Base-by-base conservation (phyloP, 78 protist species). In the Dictyostelium citrinum region DNA sequence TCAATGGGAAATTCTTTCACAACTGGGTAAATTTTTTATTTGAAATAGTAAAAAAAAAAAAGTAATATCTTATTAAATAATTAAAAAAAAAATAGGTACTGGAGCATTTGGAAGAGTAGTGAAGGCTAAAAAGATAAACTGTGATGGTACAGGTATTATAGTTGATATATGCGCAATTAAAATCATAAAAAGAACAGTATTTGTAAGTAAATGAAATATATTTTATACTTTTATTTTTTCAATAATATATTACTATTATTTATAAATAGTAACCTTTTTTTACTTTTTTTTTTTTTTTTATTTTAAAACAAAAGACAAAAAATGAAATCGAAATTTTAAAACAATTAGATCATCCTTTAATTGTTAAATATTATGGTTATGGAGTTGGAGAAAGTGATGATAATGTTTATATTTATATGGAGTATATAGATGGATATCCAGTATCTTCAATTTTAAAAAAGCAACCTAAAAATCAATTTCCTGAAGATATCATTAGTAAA, bases 351-450 rank as follows among this genome's bases (percentile, higher is more conserved):
- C 37, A 70, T 17, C 37, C 33, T 12, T 33, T 27, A 31, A 70
- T 70, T 16, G 43, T 70, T 70, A 70, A 70, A 70, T 33, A 33
- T 33, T 70, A 70, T 33, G 77, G 43, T 5, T 70, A 70, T 70
- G 77, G 39, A 33, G 39, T 31, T 16, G 77, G 43, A 31, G 43
- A 70, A 31, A 27, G 16, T 11, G 46, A 70, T 27, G 77, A 33
- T 12, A 70, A 70, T 33, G 4, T 70, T 33, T 70, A 70, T 33
- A 70, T 70, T 70, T 70, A 70, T 70, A 70, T 70, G 77, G 77
- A 70, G 11, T 70, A 31, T 14, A 33, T 70, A 31, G 43, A 70
- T 64, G 72, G 72, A 11, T 27, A 31, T 33, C 33, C 77, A 33
- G 20, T 70, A 14, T 27, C 77, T 16, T 70, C 77, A 27, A 33